phyloP scores from a whole-genome alignment of 805 yeast genomes.

The Metschnikowia lachancei region DNA sequence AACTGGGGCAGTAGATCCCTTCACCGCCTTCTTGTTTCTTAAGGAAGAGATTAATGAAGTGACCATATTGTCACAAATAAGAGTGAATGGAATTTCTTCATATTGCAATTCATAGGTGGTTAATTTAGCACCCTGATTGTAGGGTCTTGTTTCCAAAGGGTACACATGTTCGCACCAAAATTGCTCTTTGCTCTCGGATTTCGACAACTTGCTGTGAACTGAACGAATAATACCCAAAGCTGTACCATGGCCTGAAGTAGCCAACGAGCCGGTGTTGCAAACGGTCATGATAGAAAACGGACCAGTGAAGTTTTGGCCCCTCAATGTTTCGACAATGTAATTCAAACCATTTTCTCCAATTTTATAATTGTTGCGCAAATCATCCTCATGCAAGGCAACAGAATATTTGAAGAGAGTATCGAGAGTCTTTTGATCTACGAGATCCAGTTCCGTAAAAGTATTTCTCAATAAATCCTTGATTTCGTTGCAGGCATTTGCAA shows the following conservation, averaged over 20 bases:
- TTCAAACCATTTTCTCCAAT: constrained; percentile 80
- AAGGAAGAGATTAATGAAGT: constrained; percentile 62
- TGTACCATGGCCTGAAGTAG: constrained; percentile 97
- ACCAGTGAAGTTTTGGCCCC: constrained; percentile 50
- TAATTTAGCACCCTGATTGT: constrained; percentile 91
- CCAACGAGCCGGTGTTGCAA: constrained; percentile 94
- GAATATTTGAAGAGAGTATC: constrained; percentile 43
- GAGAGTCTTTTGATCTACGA: constrained; percentile 26
- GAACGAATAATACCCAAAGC: constrained; percentile 91
- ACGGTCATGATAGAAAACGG: constrained; percentile 83
- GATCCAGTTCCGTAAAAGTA: constrained; percentile 13
- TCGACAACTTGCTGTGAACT: constrained; percentile 46
- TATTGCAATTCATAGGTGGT: constrained; percentile 88
- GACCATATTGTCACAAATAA: constrained; percentile 90
- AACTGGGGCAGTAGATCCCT: constrained; percentile 54
- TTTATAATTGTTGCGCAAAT: constrained; percentile 68
- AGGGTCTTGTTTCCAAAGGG: constrained; percentile 93
- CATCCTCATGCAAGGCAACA: constrained; percentile 64
- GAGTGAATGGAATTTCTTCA: constrained; percentile 82
- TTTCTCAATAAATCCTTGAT: constrained; percentile 38
- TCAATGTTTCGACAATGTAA: constrained; percentile 53
- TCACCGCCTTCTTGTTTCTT: constrained; percentile 28
- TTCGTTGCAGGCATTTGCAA: constrained; percentile 67
- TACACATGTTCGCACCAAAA: constrained; percentile 67
- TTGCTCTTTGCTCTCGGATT: constrained; percentile 24